phyloP scores from a whole-genome alignment of 2,329 filamentous ascomycete species.

The Helminthosporium solani region DNA sequence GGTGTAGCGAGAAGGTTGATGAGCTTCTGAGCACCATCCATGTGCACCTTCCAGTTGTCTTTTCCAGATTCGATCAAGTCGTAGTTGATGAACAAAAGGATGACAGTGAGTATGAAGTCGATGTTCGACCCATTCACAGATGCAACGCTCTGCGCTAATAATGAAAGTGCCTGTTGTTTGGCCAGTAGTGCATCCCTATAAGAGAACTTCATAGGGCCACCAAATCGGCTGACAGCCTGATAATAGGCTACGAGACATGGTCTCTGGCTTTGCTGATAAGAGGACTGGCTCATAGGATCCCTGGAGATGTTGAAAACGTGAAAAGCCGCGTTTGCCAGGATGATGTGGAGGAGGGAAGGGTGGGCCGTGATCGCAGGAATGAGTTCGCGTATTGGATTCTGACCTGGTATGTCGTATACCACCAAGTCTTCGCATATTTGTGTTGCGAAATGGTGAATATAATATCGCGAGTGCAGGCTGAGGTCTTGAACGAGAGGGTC shows the following conservation, averaged over 20 bases:
- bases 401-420: conserved; percentile 47
- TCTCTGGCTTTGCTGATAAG: conserved; percentile 34
- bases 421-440: conserved; percentile 58
- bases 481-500: conserved; percentile 60
- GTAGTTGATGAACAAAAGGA: conserved; percentile 52
- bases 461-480: conserved; percentile 48
- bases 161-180: conserved; percentile 50
- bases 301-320: conserved; percentile 46
- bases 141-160: conserved; percentile 40
- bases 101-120: conserved; percentile 49
- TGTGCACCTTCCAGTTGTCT: conserved; percentile 54
- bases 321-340: conserved; percentile 52
- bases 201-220: conserved; percentile 32
- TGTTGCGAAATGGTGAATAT: conserved; percentile 51
- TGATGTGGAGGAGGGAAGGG: conserved; percentile 49
- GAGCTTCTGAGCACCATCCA: conserved; percentile 53
- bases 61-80: conserved; percentile 54
- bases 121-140: conserved; percentile 33
- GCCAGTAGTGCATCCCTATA: conserved; percentile 46
- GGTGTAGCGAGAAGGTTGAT: conserved; percentile 43
- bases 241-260: conserved; percentile 37
- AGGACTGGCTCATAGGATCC: conserved; percentile 37
- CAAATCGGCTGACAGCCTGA: conserved; percentile 43
- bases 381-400: conserved; percentile 53
- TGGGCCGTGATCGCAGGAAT: conserved; percentile 48